These are phyloP conservation scores for Phytomonas serpens DNA, from an alignment of 208 protist genomes.

Conservation along the genomic window DNA sequence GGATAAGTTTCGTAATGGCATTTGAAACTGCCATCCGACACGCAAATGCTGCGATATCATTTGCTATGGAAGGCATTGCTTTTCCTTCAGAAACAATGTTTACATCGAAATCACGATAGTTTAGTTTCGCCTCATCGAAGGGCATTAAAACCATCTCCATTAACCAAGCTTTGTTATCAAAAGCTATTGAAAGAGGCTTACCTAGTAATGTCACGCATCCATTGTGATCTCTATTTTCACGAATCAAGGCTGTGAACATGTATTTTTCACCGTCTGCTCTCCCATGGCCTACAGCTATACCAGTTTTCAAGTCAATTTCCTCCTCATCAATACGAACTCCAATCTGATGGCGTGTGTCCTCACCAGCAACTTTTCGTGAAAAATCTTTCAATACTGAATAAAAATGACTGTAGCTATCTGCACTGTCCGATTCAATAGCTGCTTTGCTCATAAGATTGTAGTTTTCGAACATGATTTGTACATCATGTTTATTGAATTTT, in stretches of 20 bases:
- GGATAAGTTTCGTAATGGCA: slow-evolving; percentile 75
- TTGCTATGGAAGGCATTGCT: slow-evolving; percentile 74
- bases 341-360: slow-evolving; percentile 85
- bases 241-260: slow-evolving; percentile 68
- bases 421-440: slow-evolving; percentile 55
- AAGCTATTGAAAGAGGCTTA: slow-evolving; percentile 58
- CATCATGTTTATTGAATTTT: slow-evolving; percentile 84
- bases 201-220: slow-evolving; percentile 68
- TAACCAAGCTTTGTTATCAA: slow-evolving; percentile 84
- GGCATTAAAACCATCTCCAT: slow-evolving; percentile 88
- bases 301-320: slow-evolving; percentile 69
- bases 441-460: slow-evolving; percentile 84
- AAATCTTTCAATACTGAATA: slow-evolving; percentile 82
- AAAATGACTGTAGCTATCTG: slow-evolving; percentile 88
- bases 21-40: slow-evolving; percentile 81
- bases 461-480: slow-evolving; percentile 88
- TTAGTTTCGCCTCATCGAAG: slow-evolving; percentile 82
- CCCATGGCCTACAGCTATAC: slow-evolving; percentile 74
- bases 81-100: slow-evolving; percentile 78
- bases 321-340: slow-evolving; percentile 86
- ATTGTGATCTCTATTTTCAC: slow-evolving; percentile 71
- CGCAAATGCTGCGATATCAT: slow-evolving; percentile 78
- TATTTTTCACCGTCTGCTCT: slow-evolving; percentile 83
- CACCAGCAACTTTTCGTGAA: slow-evolving; percentile 77
- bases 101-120: slow-evolving; percentile 83